Evolutionary conservation across 2,329 filamentous ascomycete species (phyloP), one percentile per base, ranked within the genome.

Genomic region (Penicillium sp.): DNA sequence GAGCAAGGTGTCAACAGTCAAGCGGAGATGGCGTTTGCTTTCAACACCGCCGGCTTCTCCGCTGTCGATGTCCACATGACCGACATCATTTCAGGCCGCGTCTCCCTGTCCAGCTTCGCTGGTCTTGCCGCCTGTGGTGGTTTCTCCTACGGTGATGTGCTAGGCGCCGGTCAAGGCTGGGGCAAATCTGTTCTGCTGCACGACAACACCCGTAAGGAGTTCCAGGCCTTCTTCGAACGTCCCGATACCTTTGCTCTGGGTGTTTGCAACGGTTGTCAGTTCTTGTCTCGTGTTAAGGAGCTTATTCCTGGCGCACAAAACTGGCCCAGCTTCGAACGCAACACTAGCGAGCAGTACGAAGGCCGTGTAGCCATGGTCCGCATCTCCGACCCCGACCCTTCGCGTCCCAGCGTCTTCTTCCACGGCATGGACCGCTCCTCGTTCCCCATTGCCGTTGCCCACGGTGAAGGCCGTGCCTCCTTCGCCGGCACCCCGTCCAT

Each of bases 201-300:
- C 70, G 79, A 79, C 20, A 74, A 85, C 47, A 84, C 85, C 34
- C 82, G 89, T 34, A 76, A 78, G 47, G 86, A 91, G 58, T 96
- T 97, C 72, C 75, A 85, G 60, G 70, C 74, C 40, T 97, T 96
- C 78, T 97, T 97, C 73, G 78, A 83, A 56, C 82, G 93, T 24
- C 80, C 84, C 4, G 89, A 96, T 65, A 97, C 93, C 0, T 97
- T 98, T 69, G 78, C 89, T 0, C 78, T 98, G 0, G 93, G 93
- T 59, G 89, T 97, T 27, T 97, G 93, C 78, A 98, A 98, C 67
- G 93, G 93, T 41, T 97, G 93, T 66, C 93, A 98, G 70, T 95
- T 97, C 81, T 75, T 97, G 32, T 86, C 86, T 5, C 82, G 89
- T 41, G 74, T 94, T 32, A 88, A 88, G 63, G 82, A 85, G 49